phyloP scores from a whole-genome alignment of 2,329 filamentous ascomycete genomes.

The Penicillium sp. region DNA sequence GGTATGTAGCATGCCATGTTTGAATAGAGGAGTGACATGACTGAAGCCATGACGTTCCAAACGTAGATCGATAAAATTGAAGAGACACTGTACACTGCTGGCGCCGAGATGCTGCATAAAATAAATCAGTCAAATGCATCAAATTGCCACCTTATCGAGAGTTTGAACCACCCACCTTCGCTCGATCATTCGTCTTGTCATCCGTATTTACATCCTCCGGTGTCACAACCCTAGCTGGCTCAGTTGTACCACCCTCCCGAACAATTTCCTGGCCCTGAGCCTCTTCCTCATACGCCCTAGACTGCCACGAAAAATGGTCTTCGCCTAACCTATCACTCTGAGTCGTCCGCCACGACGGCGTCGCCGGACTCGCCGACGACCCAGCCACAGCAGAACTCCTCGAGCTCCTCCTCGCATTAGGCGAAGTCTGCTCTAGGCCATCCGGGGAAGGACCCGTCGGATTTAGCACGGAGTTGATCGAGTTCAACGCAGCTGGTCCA shows the following conservation, averaged over 20 bases:
- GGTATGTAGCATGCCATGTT: slow-evolving; percentile 5
- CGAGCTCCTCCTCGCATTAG: not conserved
- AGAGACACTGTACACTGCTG: slow-evolving; percentile 7
- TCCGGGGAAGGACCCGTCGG: not conserved
- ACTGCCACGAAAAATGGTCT: slow-evolving; percentile 11
- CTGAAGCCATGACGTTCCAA: slow-evolving; percentile 2
- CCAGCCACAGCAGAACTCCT: not conserved
- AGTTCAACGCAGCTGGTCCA: not conserved
- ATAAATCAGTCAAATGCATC: not conserved
- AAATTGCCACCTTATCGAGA: not conserved
- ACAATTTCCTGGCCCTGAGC: not conserved
- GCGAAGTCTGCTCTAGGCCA: not conserved
- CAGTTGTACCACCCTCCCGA: not conserved
- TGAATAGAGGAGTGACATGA: not conserved
- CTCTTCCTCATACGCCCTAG: slow-evolving; percentile 6
- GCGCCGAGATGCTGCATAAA: slow-evolving; percentile 4
- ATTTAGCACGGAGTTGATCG: not conserved
- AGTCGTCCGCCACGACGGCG: not conserved
- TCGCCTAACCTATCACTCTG: slow-evolving; percentile 7
- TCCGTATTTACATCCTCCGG: not conserved
- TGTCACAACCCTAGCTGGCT: not conserved
- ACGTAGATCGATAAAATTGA: slow-evolving; percentile 9
- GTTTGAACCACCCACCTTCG: not conserved
- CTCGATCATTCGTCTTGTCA: not conserved
- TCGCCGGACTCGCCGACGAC: not conserved